A percentile compares a stretch with the other conserved stretches of the same genome.
phyloP scores from a whole-genome alignment of 306 rosid species.

The Glycyrrhiza uralensis region DNA sequence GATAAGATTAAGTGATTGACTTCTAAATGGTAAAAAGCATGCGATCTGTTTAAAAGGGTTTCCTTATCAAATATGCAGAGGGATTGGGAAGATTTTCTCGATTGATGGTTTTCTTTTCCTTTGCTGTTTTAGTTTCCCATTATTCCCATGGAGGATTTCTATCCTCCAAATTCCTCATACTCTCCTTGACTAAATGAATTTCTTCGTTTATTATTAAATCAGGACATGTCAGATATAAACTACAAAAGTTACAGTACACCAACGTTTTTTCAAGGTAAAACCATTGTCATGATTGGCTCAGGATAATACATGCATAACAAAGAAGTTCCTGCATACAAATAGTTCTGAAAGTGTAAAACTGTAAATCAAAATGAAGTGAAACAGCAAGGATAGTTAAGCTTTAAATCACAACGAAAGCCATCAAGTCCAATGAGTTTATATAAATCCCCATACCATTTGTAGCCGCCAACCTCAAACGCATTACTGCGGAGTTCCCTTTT shows the following conservation, averaged over 20 bases:
- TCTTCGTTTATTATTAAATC: neutral
- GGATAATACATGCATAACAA: conserved; percentile 16
- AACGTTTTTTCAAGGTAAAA: neutral
- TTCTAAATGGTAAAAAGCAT: neutral
- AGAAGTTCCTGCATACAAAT: conserved; percentile 5
- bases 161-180: neutral
- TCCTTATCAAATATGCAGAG: conserved; percentile 4
- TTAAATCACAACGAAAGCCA: neutral
- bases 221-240: neutral
- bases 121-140: neutral
- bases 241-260: neutral
- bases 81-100: neutral
- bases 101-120: neutral
- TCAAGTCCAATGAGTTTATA: neutral
- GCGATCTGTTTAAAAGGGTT: neutral
- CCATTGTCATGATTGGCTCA: neutral
- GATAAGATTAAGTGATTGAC: neutral
- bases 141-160: neutral
- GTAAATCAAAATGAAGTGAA: conserved; percentile 8
- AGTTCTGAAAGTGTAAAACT: neutral
- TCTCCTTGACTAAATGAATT: neutral
- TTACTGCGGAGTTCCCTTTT: conserved; percentile 96
- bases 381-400: neutral
- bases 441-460: conserved; percentile 74
- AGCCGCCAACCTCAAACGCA: conserved; percentile 96